These are phyloP conservation scores for Mayamaea pseudoterrestris DNA, from an alignment of 108 stramenopile species.

Conservation along the genomic window DNA sequence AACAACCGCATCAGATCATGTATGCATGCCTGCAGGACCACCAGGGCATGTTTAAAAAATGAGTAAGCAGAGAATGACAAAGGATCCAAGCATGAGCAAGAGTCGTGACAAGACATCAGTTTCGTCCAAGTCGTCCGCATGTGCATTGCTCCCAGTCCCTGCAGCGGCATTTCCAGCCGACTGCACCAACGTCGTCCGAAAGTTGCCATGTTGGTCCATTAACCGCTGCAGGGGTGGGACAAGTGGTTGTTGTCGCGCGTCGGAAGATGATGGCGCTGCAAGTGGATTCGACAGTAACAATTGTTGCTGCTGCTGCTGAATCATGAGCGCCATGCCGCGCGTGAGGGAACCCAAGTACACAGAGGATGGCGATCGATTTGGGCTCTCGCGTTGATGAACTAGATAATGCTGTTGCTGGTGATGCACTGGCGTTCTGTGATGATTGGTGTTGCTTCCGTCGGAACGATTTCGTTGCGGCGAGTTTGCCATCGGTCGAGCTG, in stretches of 20 bases:
- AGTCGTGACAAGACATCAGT: slow-evolving; percentile 55
- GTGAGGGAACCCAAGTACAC: slow-evolving; percentile 15
- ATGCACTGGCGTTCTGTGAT: too few relatives aligned
- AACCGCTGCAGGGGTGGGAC: too few relatives aligned
- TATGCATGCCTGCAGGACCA: too few relatives aligned
- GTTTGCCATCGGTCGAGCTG: slow-evolving; percentile 4
- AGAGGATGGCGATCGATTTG: background rate
- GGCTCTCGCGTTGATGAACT: background rate
- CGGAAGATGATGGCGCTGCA: too few relatives aligned
- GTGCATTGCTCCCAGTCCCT: too few relatives aligned
- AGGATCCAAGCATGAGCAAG: slow-evolving; percentile 53
- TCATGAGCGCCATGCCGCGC: slow-evolving; percentile 18
- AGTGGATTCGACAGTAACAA: too few relatives aligned
- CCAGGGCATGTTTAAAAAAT: slow-evolving; percentile 53
- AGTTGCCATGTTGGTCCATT: too few relatives aligned
- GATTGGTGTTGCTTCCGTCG: background rate
- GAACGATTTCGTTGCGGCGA: slow-evolving; percentile 1
- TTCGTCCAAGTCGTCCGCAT: too few relatives aligned
- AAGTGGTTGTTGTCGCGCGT: slow-evolving; percentile 1
- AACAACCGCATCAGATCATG: too few relatives aligned
- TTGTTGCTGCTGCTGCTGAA: too few relatives aligned
- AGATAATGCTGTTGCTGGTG: slow-evolving; percentile 6
- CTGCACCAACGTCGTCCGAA: too few relatives aligned
- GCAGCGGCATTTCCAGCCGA: too few relatives aligned
- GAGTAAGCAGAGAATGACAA: slow-evolving; percentile 67